Evolutionary conservation across 331 rosid species (phyloP).

Genomic region (Dryas integrifolia): DNA sequence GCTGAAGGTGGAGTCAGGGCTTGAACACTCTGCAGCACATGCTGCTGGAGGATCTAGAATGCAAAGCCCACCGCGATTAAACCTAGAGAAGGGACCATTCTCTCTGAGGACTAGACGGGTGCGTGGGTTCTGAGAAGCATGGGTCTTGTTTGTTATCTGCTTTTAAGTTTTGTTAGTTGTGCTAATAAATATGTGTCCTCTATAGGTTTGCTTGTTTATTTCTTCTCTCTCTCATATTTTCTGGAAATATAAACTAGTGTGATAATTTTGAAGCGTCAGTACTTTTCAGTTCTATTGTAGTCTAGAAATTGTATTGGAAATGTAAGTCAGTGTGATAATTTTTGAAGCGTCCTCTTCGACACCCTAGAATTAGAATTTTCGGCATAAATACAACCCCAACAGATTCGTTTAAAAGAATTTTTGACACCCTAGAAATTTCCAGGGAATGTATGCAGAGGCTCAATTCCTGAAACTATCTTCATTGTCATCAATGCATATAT

Average conservation of each 20-base stretch:
- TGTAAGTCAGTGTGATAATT: too few species aligned
- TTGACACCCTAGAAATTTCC: too few species aligned
- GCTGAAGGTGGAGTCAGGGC: slow-evolving; percentile 24
- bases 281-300: not conserved
- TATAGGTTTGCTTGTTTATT: not conserved
- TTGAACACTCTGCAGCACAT: not conserved
- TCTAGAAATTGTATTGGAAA: too few species aligned
- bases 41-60: slow-evolving; percentile 34
- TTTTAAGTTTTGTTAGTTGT: slow-evolving; percentile 15
- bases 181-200: not conserved
- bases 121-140: slow-evolving; percentile 28
- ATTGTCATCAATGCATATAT: not conserved
- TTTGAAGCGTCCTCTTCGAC: too few species aligned
- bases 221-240: not conserved
- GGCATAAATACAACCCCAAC: not conserved
- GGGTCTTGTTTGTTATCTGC: not conserved
- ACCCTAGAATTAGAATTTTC: not conserved
- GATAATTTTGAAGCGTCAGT: not conserved
- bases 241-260: not conserved
- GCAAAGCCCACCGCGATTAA: slow-evolving; percentile 34
- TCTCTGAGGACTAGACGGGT: slow-evolving; percentile 45
- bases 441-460: too few species aligned
- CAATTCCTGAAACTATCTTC: too few species aligned
- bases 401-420: not conserved
- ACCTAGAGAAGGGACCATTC: slow-evolving; percentile 48